A percentile compares a stretch with the other conserved stretches of the same genome.
phyloP scores from a whole-genome alignment of 2,329 filamentous ascomycete genomes.

The Fusarium incarnatum region DNA sequence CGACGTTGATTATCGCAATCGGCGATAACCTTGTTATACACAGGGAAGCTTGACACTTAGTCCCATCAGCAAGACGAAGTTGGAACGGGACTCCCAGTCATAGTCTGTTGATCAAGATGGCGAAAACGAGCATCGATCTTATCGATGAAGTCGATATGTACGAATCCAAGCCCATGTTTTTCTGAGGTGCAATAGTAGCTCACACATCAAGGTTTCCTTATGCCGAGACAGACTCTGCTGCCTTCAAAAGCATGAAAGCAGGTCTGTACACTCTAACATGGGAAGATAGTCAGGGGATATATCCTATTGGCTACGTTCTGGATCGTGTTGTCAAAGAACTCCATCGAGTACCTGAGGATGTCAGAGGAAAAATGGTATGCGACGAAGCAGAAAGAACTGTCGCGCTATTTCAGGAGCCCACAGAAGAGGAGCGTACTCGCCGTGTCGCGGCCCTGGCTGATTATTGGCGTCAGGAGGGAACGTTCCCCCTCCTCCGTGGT shows the following conservation, averaged over 20 bases:
- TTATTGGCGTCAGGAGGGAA: conserved; percentile 75
- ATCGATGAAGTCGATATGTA: conserved; percentile 45
- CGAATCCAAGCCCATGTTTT: not conserved
- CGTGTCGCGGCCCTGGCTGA: conserved; percentile 67
- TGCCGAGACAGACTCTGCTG: conserved; percentile 68
- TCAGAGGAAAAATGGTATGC: conserved; percentile 71
- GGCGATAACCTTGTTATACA: not conserved
- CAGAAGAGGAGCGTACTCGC: conserved; percentile 71
- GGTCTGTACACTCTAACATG: conserved; percentile 75
- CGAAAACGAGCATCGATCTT: conserved; percentile 44
- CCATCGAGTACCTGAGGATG: conserved; percentile 56
- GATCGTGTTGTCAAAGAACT: conserved; percentile 63
- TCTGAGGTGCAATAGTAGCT: not conserved
- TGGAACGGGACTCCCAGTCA: not conserved
- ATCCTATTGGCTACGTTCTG: conserved; percentile 72
- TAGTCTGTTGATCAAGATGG: conserved; percentile 27
- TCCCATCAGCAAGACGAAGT: not conserved
- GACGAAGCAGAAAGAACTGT: conserved; percentile 71
- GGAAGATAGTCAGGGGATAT: conserved; percentile 71
- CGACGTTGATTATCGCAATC: not conserved
- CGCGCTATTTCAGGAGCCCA: conserved; percentile 68
- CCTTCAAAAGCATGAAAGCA: conserved; percentile 66
- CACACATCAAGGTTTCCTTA: conserved; percentile 77
- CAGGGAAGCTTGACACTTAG: not conserved
- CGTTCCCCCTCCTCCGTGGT: conserved; percentile 79